A percentile compares a stretch with the other conserved stretches of the same genome.
Conservation (phyloP, 2,329 filamentous ascomycete species). For the Verticillium klebahnii region DNA sequence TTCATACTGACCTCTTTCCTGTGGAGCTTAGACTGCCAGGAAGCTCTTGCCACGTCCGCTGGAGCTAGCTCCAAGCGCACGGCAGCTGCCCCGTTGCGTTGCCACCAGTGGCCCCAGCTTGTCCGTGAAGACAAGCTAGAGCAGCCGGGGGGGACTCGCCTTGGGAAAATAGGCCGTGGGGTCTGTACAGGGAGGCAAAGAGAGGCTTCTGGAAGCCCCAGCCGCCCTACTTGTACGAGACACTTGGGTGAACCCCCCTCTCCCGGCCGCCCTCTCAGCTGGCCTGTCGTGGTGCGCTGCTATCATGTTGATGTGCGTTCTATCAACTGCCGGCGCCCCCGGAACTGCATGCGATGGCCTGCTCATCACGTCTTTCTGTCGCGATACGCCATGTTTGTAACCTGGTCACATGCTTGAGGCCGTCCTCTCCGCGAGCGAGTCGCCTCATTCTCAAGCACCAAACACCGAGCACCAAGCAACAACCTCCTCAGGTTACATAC, state of each 20-base stretch:
- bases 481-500: not conserved
- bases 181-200: not conserved
- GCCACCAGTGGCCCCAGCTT: not conserved
- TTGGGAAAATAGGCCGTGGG: not conserved
- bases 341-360: not conserved
- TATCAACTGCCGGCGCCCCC: not conserved
- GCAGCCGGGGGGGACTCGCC: not conserved
- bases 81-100: not conserved
- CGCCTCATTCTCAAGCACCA: not conserved
- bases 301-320: not conserved
- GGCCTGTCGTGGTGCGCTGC: no score
- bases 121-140: not conserved
- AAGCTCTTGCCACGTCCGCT: not conserved
- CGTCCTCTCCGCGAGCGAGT: not conserved
- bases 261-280: no score
- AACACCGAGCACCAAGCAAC: no score
- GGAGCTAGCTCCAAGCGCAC: not conserved
- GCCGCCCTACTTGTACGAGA: not conserved
- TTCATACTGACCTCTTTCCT: not conserved
- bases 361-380: not conserved
- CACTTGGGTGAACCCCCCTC: not conserved
- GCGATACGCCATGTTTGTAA: not conserved
- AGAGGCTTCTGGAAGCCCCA: not conserved
- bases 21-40: not conserved
- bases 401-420: not conserved